Percentiles rank a stretch among this genome's conserved stretches.
phyloP scores from a whole-genome alignment of 139 green algal species.

The Coelastrella sp. region DNA sequence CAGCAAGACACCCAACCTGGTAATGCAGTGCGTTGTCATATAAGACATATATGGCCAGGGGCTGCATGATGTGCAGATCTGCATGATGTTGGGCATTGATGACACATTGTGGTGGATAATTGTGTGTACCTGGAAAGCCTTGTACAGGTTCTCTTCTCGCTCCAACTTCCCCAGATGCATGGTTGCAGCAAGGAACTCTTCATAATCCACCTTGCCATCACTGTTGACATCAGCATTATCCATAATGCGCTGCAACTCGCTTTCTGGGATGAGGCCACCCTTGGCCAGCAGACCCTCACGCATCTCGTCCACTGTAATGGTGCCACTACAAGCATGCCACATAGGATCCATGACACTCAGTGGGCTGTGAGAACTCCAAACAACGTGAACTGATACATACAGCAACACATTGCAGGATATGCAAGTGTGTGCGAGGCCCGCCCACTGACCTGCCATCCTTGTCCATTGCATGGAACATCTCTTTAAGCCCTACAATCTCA shows the following conservation, averaged over 20 bases:
- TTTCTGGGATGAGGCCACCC: conserved; percentile 41
- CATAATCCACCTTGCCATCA: conserved; percentile 66
- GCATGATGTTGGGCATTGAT: no score
- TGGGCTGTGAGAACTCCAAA: no score
- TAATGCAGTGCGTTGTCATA: no score
- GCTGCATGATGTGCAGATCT: no score
- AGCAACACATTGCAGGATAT: no score
- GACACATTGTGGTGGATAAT: not conserved
- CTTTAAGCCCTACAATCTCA: conserved; percentile 67
- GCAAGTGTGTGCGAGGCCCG: no score
- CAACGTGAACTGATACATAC: no score
- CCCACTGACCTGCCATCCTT: conserved; percentile 54
- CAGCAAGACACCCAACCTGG: no score
- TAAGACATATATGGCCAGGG: no score
- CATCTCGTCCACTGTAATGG: conserved; percentile 88
- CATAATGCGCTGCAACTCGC: conserved; percentile 66
- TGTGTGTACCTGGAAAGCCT: conserved; percentile 68
- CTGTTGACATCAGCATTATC: conserved; percentile 71
- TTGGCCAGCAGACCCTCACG: conserved; percentile 68
- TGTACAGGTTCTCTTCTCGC: conserved; percentile 83
- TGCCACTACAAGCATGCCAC: conserved; percentile 53
- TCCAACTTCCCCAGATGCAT: conserved; percentile 86
- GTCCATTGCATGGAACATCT: conserved; percentile 75
- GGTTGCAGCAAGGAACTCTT: conserved; percentile 92
- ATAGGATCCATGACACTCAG: no score